Conservation (phyloP, 345 rosid genomes). For the Erodium maritimum region DNA sequence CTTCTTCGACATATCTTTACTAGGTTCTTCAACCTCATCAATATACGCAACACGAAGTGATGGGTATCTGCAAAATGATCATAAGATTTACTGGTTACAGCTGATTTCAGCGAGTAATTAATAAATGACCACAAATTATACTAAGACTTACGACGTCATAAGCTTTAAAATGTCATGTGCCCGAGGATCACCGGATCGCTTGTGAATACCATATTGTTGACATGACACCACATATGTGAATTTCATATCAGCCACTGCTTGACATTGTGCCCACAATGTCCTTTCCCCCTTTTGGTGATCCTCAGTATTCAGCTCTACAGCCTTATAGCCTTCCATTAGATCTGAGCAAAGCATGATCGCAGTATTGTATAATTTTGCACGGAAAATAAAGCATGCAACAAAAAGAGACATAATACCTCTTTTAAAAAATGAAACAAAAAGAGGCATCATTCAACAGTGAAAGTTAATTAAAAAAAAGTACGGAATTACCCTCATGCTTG, state of each 20-base stretch:
- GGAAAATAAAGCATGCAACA: too few species aligned
- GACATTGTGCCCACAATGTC: slow-evolving; percentile 79
- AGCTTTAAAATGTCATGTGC: slow-evolving; percentile 87
- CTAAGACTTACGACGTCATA: slow-evolving; percentile 55
- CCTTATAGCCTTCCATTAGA: slow-evolving; percentile 95
- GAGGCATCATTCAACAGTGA: too few species aligned
- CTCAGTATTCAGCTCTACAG: slow-evolving; percentile 63
- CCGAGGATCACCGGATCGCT: slow-evolving; percentile 70
- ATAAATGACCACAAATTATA: slow-evolving; percentile 2
- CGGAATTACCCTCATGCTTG: slow-evolving; percentile 63
- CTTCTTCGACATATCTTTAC: slow-evolving; percentile 49
- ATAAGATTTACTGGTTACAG: slow-evolving; percentile 1
- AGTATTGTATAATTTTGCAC: too few species aligned
- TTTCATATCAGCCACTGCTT: slow-evolving; percentile 98
- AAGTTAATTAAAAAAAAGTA: too few species aligned
- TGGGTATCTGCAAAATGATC: slow-evolving; percentile 53
- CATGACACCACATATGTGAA: slow-evolving; percentile 94
- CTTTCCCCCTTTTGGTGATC: slow-evolving; percentile 63
- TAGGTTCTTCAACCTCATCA: slow-evolving; percentile 92
- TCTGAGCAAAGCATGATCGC: slow-evolving; percentile 22
- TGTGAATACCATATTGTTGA: slow-evolving; percentile 88
- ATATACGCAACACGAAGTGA: slow-evolving; percentile 97
- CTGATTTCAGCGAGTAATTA: background rate
- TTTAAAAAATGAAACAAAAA: too few species aligned
- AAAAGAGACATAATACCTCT: too few species aligned